phyloP scores from a whole-genome alignment of 192 early-diverging fungal genomes.

The Coemansia sp. region DNA sequence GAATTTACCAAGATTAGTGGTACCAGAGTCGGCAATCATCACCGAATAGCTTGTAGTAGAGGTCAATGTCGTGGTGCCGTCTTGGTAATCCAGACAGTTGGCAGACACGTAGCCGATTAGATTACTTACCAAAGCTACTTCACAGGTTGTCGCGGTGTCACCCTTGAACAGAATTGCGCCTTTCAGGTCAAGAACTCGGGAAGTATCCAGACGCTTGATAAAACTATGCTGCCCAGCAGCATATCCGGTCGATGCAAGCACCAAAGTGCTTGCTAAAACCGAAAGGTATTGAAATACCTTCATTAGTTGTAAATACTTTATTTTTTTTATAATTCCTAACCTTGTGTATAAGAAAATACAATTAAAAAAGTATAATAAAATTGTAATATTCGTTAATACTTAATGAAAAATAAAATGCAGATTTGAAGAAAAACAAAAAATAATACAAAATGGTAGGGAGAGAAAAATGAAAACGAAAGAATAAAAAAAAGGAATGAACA shows the following conservation, averaged over 20 bases:
- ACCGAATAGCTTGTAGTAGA: constrained; percentile 30
- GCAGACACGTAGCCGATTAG: constrained; percentile 39
- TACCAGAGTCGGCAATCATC: constrained; percentile 21
- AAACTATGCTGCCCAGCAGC: constrained; percentile 46
- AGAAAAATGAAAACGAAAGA: background rate
- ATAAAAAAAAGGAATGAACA: background rate
- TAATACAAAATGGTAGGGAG: no score
- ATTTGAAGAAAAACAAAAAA: no score
- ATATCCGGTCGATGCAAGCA: constrained; percentile 3
- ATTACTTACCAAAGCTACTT: constrained; percentile 47
- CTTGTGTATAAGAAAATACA: no score
- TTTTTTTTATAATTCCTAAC: no score
- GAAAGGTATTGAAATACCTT: constrained; percentile 9
- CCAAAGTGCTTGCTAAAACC: constrained; percentile 1
- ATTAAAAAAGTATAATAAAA: no score
- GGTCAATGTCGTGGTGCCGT: constrained; percentile 13
- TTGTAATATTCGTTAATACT: background rate
- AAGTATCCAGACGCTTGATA: constrained; percentile 28
- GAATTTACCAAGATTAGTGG: constrained; percentile 20
- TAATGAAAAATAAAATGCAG: no score
- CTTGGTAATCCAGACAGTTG: constrained; percentile 28
- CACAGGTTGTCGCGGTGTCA: constrained; percentile 32
- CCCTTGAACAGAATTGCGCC: constrained; percentile 36
- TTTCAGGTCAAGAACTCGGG: constrained; percentile 16
- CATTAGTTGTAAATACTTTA: background rate